Percentiles rank a stretch among this genome's conserved stretches.
phyloP scores from a whole-genome alignment of 2,329 filamentous ascomycete genomes.

The Fusarium anthophilum region DNA sequence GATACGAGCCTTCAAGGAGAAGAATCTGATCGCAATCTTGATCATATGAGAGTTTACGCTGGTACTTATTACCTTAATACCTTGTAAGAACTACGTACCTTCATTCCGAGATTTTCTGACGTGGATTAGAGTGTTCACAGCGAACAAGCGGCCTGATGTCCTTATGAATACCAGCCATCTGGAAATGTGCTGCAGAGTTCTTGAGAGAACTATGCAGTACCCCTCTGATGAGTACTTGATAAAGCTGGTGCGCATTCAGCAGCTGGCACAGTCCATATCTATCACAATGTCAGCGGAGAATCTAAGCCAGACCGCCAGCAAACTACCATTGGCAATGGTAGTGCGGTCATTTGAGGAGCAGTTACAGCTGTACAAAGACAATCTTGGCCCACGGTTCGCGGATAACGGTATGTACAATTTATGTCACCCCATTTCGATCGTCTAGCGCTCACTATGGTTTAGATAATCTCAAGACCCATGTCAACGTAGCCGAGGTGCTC shows the following conservation, averaged over 20 bases:
- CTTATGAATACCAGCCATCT: conserved; percentile 58
- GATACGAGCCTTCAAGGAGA: conserved; percentile 32
- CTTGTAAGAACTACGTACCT: conserved; percentile 48
- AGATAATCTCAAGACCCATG: conserved; percentile 55
- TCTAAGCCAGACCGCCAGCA: conserved; percentile 45
- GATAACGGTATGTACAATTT: conserved; percentile 46
- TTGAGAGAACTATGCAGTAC: conserved; percentile 54
- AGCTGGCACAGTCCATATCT: conserved; percentile 58
- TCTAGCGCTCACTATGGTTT: conserved; percentile 4
- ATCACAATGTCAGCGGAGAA: conserved; percentile 49
- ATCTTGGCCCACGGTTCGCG: conserved; percentile 48
- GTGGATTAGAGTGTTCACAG: conserved; percentile 51
- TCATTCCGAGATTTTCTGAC: neutral
- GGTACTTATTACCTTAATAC: conserved; percentile 62
- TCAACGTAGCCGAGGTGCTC: conserved; percentile 57
- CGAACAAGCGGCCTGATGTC: conserved; percentile 58
- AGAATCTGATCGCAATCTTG: conserved; percentile 46
- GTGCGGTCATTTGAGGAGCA: conserved; percentile 57
- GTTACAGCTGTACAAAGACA: conserved; percentile 51
- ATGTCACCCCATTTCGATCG: neutral
- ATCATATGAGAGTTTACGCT: conserved; percentile 58
- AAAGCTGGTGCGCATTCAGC: conserved; percentile 58
- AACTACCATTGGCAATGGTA: conserved; percentile 53
- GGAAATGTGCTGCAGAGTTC: conserved; percentile 54
- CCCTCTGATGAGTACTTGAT: conserved; percentile 56